Conservation (phyloP, 257 asterid species). For the Leptodermis oblonga region DNA sequence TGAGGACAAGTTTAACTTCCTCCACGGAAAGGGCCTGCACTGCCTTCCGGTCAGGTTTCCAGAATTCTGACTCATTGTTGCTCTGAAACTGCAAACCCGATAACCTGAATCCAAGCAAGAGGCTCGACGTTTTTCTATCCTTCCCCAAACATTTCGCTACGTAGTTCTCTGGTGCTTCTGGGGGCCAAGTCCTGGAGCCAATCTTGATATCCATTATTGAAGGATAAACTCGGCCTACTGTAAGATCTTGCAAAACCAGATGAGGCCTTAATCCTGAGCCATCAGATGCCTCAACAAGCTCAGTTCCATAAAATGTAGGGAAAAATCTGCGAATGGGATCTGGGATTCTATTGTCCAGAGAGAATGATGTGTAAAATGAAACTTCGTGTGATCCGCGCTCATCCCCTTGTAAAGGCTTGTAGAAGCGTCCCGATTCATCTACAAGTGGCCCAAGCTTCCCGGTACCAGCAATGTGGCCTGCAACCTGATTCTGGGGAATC, state of each 20-base stretch:
- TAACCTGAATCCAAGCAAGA: slow-evolving; percentile 65
- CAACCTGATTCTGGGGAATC: slow-evolving; percentile 82
- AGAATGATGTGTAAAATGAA: slow-evolving; percentile 63
- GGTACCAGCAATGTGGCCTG: slow-evolving; percentile 70
- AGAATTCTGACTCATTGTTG: slow-evolving; percentile 39
- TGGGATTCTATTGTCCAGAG: slow-evolving; percentile 51
- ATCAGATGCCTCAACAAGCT: slow-evolving; percentile 81
- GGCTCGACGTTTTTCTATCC: slow-evolving; percentile 61
- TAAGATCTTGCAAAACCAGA: slow-evolving; percentile 57
- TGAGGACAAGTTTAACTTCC: slow-evolving; percentile 47
- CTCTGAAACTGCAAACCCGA: slow-evolving; percentile 64
- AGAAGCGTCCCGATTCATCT: slow-evolving; percentile 84
- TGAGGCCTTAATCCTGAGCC: slow-evolving; percentile 83
- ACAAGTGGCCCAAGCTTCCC: slow-evolving; percentile 84
- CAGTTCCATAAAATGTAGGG: slow-evolving; percentile 71
- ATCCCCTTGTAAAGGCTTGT: slow-evolving; percentile 89
- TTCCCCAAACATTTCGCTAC: slow-evolving; percentile 61
- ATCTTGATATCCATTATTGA: slow-evolving; percentile 85
- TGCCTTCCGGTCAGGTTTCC: slow-evolving; percentile 56
- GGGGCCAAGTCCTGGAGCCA: slow-evolving; percentile 86
- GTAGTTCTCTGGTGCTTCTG: slow-evolving; percentile 59
- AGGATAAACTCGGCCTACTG: slow-evolving; percentile 41
- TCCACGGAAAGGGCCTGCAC: slow-evolving; percentile 49
- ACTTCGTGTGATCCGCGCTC: slow-evolving; percentile 77
- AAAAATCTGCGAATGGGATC: slow-evolving; percentile 58